phyloP scores from a whole-genome alignment of 257 asterid species.

The Solanum virginianum region DNA sequence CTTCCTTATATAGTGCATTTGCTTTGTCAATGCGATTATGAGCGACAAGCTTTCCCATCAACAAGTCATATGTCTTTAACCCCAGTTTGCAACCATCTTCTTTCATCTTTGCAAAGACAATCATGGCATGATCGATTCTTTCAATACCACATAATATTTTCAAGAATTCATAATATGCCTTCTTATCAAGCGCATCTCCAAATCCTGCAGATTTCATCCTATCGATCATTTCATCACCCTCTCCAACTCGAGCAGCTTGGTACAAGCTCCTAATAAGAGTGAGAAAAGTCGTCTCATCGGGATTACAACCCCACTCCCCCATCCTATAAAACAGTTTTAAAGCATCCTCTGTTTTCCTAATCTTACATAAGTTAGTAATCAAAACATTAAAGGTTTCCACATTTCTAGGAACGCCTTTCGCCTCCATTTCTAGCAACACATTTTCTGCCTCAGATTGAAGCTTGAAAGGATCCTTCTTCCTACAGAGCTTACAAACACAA shows the following conservation, averaged over 20 bases:
- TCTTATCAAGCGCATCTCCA: conserved; percentile 50
- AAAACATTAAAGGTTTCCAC: conserved; percentile 82
- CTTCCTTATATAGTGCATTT: conserved; percentile 71
- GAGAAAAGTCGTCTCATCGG: conserved; percentile 52
- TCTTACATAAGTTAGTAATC: conserved; percentile 68
- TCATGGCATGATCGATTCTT: conserved; percentile 82
- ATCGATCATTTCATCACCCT: conserved; percentile 95
- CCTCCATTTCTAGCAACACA: conserved; percentile 72
- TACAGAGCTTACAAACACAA: conserved; percentile 79
- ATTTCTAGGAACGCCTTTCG: conserved; percentile 66
- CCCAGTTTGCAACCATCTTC: conserved; percentile 70
- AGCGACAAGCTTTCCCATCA: conserved; percentile 62
- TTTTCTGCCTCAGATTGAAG: conserved; percentile 42
- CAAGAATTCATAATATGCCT: conserved; percentile 62
- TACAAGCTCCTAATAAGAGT: conserved; percentile 69
- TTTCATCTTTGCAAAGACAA: conserved; percentile 64
- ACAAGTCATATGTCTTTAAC: conserved; percentile 62
- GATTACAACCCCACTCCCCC: conserved; percentile 80
- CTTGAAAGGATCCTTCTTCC: conserved; percentile 74
- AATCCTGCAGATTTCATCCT: conserved; percentile 85
- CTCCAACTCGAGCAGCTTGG: conserved; percentile 80
- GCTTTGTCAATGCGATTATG: conserved; percentile 76
- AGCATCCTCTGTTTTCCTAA: conserved; percentile 66
- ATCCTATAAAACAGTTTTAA: conserved; percentile 42
- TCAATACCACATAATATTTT: conserved; percentile 82